Evolutionary conservation across 805 yeast species (phyloP).

Genomic region (Dipodascopsis uninucleata): DNA sequence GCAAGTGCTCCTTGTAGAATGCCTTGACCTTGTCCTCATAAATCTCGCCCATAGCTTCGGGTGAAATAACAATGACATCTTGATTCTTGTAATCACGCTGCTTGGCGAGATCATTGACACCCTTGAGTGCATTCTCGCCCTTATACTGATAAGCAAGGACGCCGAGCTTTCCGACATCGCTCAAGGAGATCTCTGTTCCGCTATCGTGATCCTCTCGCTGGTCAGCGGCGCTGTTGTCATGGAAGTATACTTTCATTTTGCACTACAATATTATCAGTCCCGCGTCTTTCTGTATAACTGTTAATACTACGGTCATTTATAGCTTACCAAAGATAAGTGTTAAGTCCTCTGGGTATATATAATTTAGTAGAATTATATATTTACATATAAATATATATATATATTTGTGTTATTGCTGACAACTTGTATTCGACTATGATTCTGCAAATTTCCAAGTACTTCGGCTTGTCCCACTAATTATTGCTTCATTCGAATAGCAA

Average conservation of each 20-base stretch:
- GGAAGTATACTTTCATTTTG: constrained; percentile 29
- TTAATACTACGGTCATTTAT: too few species aligned
- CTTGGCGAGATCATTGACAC: constrained; percentile 62
- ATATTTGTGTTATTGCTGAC: too few species aligned
- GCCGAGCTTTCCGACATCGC: constrained; percentile 15
- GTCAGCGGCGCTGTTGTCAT: constrained; percentile 27
- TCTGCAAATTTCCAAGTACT: too few species aligned
- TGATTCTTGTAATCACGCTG: constrained; percentile 75
- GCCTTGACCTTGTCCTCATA: constrained; percentile 61
- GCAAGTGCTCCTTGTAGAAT: constrained; percentile 54
- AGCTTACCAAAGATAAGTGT: too few species aligned
- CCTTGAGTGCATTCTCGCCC: constrained; percentile 40
- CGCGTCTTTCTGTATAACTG: too few species aligned
- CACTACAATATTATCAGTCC: too few species aligned
- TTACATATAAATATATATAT: too few species aligned
- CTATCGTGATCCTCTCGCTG: constrained; percentile 22
- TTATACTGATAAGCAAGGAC: constrained; percentile 32
- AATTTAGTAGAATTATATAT: too few species aligned
- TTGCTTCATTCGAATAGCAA: too few species aligned
- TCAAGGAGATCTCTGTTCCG: constrained; percentile 7
- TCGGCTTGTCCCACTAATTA: too few species aligned
- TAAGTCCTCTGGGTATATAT: too few species aligned
- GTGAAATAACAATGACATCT: constrained; percentile 63
- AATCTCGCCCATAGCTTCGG: constrained; percentile 58
- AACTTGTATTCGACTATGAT: too few species aligned